phyloP scores from a whole-genome alignment of 768 basidiomycete species.

The Phallus indusiatus region DNA sequence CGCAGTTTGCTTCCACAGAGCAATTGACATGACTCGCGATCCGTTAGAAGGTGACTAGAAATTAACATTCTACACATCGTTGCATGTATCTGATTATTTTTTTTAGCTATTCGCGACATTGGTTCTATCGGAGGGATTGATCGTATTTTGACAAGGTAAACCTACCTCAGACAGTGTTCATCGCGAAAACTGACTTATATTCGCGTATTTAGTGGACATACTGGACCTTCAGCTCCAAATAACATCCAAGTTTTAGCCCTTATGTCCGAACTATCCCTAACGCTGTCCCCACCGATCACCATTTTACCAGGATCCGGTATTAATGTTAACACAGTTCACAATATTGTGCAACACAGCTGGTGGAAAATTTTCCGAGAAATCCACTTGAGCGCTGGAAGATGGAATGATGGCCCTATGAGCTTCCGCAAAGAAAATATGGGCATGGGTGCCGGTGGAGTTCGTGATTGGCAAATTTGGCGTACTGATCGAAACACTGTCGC shows the following conservation, averaged over 20 bases:
- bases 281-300: constrained; percentile 7
- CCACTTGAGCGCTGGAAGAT: constrained; percentile 65
- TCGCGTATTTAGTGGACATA: constrained; percentile 39
- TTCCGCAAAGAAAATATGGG: constrained; percentile 51
- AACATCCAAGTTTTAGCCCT: constrained; percentile 27
- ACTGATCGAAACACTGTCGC: constrained; percentile 45
- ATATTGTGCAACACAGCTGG: constrained; percentile 38
- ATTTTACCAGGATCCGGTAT: constrained; percentile 76
- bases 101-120: constrained; percentile 32
- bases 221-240: constrained; percentile 27
- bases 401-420: constrained; percentile 44
- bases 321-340: constrained; percentile 42
- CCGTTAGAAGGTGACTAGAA: constrained; percentile 41
- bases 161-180: neutral
- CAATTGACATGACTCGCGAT: constrained; percentile 64
- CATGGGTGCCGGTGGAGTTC: constrained; percentile 47
- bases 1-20: constrained; percentile 69
- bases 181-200: neutral
- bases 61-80: neutral
- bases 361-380: constrained; percentile 58
- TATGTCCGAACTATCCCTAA: neutral
- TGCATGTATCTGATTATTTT: neutral
- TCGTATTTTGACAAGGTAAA: constrained; percentile 74
- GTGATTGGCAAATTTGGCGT: constrained; percentile 63
- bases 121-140: constrained; percentile 56